Evolutionary conservation across 1,284 basidiomycete genomes (phyloP), one percentile per base, ranked within the genome.

Genomic region (Irpex lacteus): DNA sequence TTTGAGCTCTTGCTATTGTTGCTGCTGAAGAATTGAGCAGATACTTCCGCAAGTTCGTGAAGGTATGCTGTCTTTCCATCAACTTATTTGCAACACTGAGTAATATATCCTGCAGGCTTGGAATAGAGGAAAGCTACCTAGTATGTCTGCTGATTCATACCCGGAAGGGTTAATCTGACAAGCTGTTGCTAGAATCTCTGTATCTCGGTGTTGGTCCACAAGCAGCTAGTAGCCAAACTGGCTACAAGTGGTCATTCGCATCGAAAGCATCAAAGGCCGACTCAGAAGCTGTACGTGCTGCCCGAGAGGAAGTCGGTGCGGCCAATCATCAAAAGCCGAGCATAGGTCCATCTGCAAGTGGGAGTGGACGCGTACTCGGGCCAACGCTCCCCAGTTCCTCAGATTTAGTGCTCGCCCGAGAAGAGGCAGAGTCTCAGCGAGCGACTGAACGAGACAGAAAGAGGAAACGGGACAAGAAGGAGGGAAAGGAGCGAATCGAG

Each of bases 1-100:
- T 53, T 64, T 60, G 21, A 49, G 34, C 36, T 36, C 4, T 60
- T 67, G 65, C 49, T 59, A 67, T 68, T 67, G 74, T 75, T 68
- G 59, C 67, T 66, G 60, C 69, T 76, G 67, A 77, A 66, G 18
- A 26, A 32, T 68, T 66, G 69, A 74, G 53, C 72, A 92, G 91
- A 71, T 92, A 93, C 72, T 94, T 94, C 72, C 88, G 87, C 70
- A 93, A 92, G 76, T 93, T 93, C 70, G 85, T 92, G 54, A 92
- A 92, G 84, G 89, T 90, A 69, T 53, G 68, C 38, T 19, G 50
- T 21, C 11, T 21, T 36, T 21, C 58, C n/a, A 44, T 59, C 7
- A 37, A 38, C 40, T 47, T 26, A 26, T 26, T 26, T 26, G 26
- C 26, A 26, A 26, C 4, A 26, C 26, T 26, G 21, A 19, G 40